phyloP scores from a whole-genome alignment of 75 land plant species.

The Isoetes taiwanensis region DNA sequence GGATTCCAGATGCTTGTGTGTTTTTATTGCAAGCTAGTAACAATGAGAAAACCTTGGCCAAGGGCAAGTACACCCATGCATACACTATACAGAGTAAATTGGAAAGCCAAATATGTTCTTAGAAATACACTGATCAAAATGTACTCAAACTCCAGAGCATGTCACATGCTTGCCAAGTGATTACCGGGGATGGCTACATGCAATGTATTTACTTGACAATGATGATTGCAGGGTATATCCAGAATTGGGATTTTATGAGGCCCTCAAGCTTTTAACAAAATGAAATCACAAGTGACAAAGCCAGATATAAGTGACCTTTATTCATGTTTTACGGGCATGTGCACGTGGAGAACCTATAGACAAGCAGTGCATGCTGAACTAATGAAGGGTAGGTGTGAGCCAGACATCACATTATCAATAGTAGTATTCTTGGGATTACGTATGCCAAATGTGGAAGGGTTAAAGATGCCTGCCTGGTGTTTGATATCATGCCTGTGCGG shows the following conservation, averaged over 20 bases:
- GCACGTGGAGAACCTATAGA: too few relatives aligned
- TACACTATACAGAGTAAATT: too few relatives aligned
- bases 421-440: slow-evolving; percentile 2
- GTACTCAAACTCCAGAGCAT: slow-evolving; percentile 9
- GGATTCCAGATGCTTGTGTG: too few relatives aligned
- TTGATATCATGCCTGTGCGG: not conserved
- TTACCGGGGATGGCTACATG: not conserved
- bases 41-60: too few relatives aligned
- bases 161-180: slow-evolving; percentile 1
- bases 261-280: slow-evolving; percentile 9
- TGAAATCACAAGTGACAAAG: slow-evolving; percentile 4
- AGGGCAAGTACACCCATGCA: too few relatives aligned
- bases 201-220: slow-evolving; percentile 11
- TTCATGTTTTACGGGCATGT: slow-evolving; percentile 4
- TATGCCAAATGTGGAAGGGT: slow-evolving; percentile 1
- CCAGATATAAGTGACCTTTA: slow-evolving; percentile 10
- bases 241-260: not conserved
- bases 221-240: slow-evolving; percentile 14
- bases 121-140: slow-evolving; percentile 6
- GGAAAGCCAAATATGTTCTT: not conserved
- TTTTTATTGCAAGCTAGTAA: too few relatives aligned
- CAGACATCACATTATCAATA: not conserved
- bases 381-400: not conserved
- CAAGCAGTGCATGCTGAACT: slow-evolving; percentile 15
- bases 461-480: not conserved